Evolutionary conservation across 805 yeast genomes (phyloP), one percentile per base, ranked within the genome.

Genomic region (Teunomyces panamensis): DNA sequence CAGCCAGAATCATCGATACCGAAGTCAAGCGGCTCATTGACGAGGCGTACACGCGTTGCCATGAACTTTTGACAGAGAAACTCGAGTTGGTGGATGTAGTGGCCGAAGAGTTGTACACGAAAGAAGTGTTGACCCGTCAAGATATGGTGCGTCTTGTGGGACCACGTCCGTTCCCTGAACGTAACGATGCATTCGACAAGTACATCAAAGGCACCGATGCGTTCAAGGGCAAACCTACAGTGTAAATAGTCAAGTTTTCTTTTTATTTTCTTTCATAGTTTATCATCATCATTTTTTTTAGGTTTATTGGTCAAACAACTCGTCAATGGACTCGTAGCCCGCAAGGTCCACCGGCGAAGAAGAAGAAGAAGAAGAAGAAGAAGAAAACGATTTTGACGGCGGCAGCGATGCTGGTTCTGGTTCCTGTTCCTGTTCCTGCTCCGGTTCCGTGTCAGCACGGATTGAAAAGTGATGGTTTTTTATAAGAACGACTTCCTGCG

Each of bases 161-260:
- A 1, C 82, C 84, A 53, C 76, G 95, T 57, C 91, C 91, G 34
- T 87, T 83, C 74, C 80, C 83, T 11, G 89, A 86, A 60, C 77
- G 81, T 62, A 87, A 87, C 59, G 95, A 87, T 61, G 96, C 96
- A 1, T 90, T 91, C 67, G 96, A 89, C 65, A 89, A 88, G 64
- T 91, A 91, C 60, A 71, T 91, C 51, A 87, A 80, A 56, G 74
- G 73, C 5, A 58, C 57, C 30, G 75, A 71, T 55, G 73, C 76
- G 8, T 68, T 68, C 56, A 69, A 68, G 54, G 68, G 71, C 4
- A 60, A 58, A 50, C 67, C 71, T 26, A 26, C 17, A 28, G 45
- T 33, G 36, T 33, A 33, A 33, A 33, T 33, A 33, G 36, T 20
- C 24, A 20, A 20, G 24, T 20, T 5, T 5, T 20, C 24, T 20